phyloP scores from a whole-genome alignment of 23 red algal genomes.

The Gracilaria domingensis region DNA sequence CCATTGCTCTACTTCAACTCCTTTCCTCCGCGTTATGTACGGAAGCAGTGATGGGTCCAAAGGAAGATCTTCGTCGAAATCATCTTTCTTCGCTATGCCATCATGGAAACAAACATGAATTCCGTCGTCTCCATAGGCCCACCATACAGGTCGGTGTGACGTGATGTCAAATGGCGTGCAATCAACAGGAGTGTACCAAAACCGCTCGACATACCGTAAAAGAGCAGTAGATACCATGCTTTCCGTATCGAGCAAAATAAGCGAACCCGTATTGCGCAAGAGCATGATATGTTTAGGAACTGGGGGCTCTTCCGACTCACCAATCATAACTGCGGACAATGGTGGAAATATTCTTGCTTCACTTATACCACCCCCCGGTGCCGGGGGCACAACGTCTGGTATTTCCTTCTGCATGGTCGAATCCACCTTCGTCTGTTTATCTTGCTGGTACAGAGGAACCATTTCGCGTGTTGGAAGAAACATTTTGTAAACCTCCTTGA shows the following conservation, averaged over 20 bases:
- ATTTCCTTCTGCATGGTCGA: not conserved
- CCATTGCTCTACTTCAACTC: conserved; percentile 83
- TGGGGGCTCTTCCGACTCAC: conserved; percentile 15
- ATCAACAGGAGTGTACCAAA: conserved; percentile 83
- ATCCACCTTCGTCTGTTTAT: conserved; percentile 42
- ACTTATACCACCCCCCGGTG: conserved; percentile 73
- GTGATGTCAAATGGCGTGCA: conserved; percentile 74
- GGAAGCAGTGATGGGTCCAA: conserved; percentile 11
- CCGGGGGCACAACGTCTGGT: conserved; percentile 42
- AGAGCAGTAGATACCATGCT: conserved; percentile 76
- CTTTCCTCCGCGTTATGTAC: conserved; percentile 33
- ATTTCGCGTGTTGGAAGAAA: conserved; percentile 72
- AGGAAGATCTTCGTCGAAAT: conserved; percentile 56
- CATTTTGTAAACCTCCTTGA: conserved; percentile 75
- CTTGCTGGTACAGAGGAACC: conserved; percentile 62
- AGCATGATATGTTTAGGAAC: conserved; percentile 79
- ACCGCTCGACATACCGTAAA: conserved; percentile 80
- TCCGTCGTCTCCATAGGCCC: conserved; percentile 93
- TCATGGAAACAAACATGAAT: conserved; percentile 83
- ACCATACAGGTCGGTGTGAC: conserved; percentile 74
- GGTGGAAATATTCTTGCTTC: conserved; percentile 83
- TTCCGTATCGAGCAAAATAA: conserved; percentile 86
- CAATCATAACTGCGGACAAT: conserved; percentile 14
- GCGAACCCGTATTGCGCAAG: conserved; percentile 72
- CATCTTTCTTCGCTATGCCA: conserved; percentile 34